Percentiles rank a stretch among this genome's conserved stretches.
These are phyloP conservation scores for Ceratocystis ficicola DNA, from an alignment of 2,329 filamentous ascomycete species.

Conservation along the genomic window DNA sequence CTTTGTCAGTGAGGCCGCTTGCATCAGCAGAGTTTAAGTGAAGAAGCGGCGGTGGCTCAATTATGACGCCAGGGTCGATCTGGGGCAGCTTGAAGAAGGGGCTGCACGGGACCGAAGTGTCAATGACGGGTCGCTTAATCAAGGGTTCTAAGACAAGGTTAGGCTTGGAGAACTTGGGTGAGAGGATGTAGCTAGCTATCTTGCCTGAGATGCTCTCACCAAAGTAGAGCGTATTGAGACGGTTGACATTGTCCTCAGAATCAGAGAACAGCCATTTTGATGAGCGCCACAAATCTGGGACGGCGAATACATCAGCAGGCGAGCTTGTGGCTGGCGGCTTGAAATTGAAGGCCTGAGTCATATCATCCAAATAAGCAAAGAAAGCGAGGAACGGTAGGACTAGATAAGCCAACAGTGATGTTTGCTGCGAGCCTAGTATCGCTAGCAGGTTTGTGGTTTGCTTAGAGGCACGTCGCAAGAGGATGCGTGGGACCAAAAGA, in stretches of 20 bases:
- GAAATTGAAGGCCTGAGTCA: background rate
- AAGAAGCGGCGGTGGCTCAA: conserved; percentile 5
- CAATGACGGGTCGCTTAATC: conserved; percentile 11
- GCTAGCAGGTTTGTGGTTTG: background rate
- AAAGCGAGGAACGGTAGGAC: background rate
- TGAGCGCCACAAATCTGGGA: conserved; percentile 47
- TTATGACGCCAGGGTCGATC: conserved; percentile 17
- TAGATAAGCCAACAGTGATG: too few species aligned
- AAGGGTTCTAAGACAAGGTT: conserved; percentile 1
- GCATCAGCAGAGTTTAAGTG: background rate
- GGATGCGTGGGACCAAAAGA: conserved; percentile 3
- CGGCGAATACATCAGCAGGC: conserved; percentile 47
- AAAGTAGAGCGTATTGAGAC: conserved; percentile 34
- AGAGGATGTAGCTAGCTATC: too few species aligned
- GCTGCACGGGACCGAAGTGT: conserved; percentile 17
- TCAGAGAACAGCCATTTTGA: conserved; percentile 38
- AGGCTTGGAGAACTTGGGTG: conserved; percentile 25
- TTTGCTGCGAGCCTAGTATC: too few species aligned
- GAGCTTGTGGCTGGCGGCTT: background rate
- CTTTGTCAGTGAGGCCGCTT: background rate
- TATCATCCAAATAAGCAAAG: background rate
- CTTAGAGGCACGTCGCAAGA: background rate
- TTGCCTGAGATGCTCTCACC: conserved; percentile 28
- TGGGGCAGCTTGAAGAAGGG: conserved; percentile 20
- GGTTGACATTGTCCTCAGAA: conserved; percentile 26